Conservation (phyloP, 2,329 filamentous ascomycete species). For the Pyrenophora teres region DNA sequence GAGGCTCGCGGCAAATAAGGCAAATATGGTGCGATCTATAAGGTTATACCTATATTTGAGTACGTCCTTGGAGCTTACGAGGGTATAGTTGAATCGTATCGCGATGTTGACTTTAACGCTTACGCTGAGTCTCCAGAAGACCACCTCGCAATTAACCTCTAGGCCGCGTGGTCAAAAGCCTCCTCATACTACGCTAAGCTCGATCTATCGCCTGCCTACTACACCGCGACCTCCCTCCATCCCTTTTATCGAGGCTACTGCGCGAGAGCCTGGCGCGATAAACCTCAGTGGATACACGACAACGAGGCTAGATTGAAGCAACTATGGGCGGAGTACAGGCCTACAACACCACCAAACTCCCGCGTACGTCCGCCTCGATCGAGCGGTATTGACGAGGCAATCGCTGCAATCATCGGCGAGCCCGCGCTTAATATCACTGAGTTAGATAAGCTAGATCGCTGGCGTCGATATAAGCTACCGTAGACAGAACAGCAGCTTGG, state of each 20-base stretch:
- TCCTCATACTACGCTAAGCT: slow-evolving; percentile 10
- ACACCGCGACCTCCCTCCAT: background rate
- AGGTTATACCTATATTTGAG: slow-evolving; percentile 6
- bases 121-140: background rate
- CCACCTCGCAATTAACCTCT: slow-evolving; percentile 12
- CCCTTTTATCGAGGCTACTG: slow-evolving; percentile 3
- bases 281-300: background rate
- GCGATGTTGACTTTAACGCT: no score
- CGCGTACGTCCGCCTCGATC: background rate
- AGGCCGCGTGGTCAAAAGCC: slow-evolving; percentile 1
- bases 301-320: background rate
- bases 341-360: no score
- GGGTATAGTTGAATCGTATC: background rate
- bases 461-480: background rate
- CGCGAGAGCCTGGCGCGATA: background rate
- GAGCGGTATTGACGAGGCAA: background rate
- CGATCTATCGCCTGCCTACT: background rate
- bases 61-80: background rate
- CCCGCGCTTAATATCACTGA: background rate
- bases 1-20: background rate
- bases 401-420: background rate
- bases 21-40: background rate
- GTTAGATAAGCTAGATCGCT: background rate
- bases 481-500: background rate
- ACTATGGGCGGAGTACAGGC: no score